Evolutionary conservation across 163 green algal genomes (phyloP), one percentile per base, ranked within the genome.

Genomic region (Chloromonas sp.): DNA sequence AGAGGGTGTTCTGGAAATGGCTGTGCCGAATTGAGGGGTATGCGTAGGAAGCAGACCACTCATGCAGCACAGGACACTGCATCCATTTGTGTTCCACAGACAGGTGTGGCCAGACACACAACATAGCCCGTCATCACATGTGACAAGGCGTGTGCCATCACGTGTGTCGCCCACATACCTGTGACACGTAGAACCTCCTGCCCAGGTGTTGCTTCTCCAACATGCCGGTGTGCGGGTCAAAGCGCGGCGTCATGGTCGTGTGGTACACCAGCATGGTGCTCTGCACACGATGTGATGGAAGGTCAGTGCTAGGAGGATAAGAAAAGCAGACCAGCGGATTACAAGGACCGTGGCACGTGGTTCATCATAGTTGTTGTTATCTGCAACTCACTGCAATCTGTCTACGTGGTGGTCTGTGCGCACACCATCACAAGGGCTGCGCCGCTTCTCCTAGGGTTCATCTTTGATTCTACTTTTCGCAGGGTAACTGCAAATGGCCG

Each of bases 131-230:
- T 36, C 36, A 36, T 36, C 36, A 36, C 36, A 36, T 36, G 36
- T 36, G 36, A 36, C 36, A 36, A 36, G 36, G 36, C 36, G 36
- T 36, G 36, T 36, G 36, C 36, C 36, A 14, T 70, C 36, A 62
- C 57, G 79, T 70, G 14, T 82, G 79, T 5, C 57, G 13, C 5
- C 66, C 5, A 74, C 66, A 74, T 14, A 79, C 71, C 71, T 79
- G 71, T 2, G 5, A 3, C 13, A 79, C 14, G 71, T 59, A 79
- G 71, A 79, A 79, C 11, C 71, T 36, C 13, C 60, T 74, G 14
- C 83, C 83, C 2, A 86, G 74, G 83, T 86, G 79, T 1, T 58
- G 14, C 58, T 82, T 82, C 58, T 86, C 71, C 83, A 86, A 82
- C 3, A 82, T 57, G 14, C 83, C 83, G 2, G 83, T 81, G 58